Evolutionary conservation across 371 early-diverging fungal genomes (phyloP).

Genomic region (Coemansia sp.): DNA sequence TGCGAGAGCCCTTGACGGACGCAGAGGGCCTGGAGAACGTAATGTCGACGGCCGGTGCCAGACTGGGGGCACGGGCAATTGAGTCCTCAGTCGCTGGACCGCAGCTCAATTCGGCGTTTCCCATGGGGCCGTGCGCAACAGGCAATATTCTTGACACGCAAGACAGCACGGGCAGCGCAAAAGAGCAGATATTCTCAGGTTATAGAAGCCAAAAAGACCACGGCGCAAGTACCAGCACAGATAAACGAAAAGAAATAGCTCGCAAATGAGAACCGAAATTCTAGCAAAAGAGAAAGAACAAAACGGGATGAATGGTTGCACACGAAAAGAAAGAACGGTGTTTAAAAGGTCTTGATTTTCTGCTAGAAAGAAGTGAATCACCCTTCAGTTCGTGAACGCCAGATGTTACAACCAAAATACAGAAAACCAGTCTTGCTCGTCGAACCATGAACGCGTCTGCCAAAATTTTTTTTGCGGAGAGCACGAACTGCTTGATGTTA

Average conservation of each 20-base stretch:
- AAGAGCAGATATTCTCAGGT: neutral
- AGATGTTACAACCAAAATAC: neutral
- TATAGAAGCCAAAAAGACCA: neutral
- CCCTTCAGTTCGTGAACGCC: neutral
- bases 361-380: neutral
- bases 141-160: neutral
- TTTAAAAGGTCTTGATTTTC: neutral
- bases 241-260: neutral
- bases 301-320: neutral
- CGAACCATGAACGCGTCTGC: neutral
- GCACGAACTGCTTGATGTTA: neutral
- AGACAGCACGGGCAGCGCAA: neutral
- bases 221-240: neutral
- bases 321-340: neutral
- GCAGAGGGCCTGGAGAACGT: conserved; percentile 48
- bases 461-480: neutral
- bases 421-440: neutral
- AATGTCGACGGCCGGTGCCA: conserved; percentile 50
- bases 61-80: conserved; percentile 33
- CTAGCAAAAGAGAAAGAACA: neutral
- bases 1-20: conserved; percentile 29
- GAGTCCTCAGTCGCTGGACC: conserved; percentile 31
- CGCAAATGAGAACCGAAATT: neutral
- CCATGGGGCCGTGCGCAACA: conserved; percentile 20
- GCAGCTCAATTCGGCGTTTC: conserved; percentile 20